Conservation (phyloP, 768 basidiomycete genomes). For the Russula emetica region DNA sequence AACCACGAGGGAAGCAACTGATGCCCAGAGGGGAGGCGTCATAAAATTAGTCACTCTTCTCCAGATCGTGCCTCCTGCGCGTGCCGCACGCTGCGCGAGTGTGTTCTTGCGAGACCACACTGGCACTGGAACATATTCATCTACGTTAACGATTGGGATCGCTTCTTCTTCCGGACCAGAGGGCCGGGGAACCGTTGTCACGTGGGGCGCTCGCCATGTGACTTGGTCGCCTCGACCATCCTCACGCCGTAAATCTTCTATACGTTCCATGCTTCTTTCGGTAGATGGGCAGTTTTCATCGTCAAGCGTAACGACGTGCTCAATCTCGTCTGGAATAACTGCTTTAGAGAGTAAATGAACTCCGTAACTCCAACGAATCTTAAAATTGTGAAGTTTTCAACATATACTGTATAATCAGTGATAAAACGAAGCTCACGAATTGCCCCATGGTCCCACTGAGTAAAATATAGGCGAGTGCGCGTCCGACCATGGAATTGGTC, state of each 20-base stretch:
- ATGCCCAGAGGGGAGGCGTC: slow-evolving; percentile 84
- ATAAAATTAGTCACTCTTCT: slow-evolving; percentile 62
- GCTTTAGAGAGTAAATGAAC: slow-evolving; percentile 73
- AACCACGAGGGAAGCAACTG: slow-evolving; percentile 66
- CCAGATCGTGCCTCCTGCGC: slow-evolving; percentile 34
- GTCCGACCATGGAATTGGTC: slow-evolving; percentile 82
- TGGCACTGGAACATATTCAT: slow-evolving; percentile 28
- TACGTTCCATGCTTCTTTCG: not conserved
- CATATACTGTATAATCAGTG: not conserved
- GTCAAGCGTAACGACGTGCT: slow-evolving; percentile 10
- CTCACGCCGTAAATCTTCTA: not conserved
- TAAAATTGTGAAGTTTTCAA: not conserved
- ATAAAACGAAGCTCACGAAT: slow-evolving; percentile 56
- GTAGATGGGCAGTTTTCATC: not conserved
- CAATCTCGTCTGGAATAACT: slow-evolving; percentile 34
- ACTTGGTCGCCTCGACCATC: slow-evolving; percentile 19
- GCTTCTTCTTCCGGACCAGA: not conserved
- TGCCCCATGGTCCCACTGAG: slow-evolving; percentile 93
- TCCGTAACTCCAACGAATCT: slow-evolving; percentile 93
- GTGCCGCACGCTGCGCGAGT: slow-evolving; percentile 31
- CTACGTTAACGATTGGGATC: slow-evolving; percentile 12
- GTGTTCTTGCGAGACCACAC: slow-evolving; percentile 30
- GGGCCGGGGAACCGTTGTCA: not conserved
- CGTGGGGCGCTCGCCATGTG: not conserved
- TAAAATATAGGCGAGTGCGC: slow-evolving; percentile 85